A percentile compares a stretch with the other conserved stretches of the same genome.
These are phyloP conservation scores for Microbotryum silenes-acaulis DNA, from an alignment of 1,284 basidiomycete species.

Conservation along the genomic window DNA sequence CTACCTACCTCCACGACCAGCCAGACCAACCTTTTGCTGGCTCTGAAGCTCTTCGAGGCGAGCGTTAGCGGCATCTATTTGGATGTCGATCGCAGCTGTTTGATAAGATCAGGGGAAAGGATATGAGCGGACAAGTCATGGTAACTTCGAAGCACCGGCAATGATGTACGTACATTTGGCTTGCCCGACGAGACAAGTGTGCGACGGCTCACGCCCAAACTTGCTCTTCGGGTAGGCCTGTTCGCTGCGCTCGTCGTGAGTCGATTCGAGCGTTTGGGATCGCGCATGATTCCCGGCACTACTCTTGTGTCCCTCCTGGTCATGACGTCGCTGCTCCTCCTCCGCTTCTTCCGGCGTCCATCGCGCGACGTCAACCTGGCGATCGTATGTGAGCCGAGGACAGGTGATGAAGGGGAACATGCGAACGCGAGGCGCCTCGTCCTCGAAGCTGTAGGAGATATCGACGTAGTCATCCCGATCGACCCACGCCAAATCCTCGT, in stretches of 20 bases:
- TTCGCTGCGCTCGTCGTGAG: neutral
- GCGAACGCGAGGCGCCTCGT: slow-evolving; percentile 55
- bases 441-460: slow-evolving; percentile 56
- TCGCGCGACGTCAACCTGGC: slow-evolving; percentile 35
- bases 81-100: slow-evolving; percentile 28
- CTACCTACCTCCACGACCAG: no score
- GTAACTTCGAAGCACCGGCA: no score
- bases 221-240: slow-evolving; percentile 51
- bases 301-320: neutral
- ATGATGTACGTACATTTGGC: slow-evolving; percentile 53
- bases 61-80: slow-evolving; percentile 23
- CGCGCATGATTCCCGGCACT: slow-evolving; percentile 16
- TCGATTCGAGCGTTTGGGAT: no score
- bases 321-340: neutral
- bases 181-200: slow-evolving; percentile 72
- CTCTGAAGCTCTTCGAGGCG: slow-evolving; percentile 19
- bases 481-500: slow-evolving; percentile 53
- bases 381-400: slow-evolving; percentile 71
- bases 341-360: slow-evolving; percentile 34
- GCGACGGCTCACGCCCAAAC: slow-evolving; percentile 80
- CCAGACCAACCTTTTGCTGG: slow-evolving; percentile 4
- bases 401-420: slow-evolving; percentile 66
- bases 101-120: neutral
- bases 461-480: slow-evolving; percentile 80
- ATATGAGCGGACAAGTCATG: neutral